These are phyloP conservation scores for Penicillium dipodomyicola DNA, from an alignment of 495 filamentous ascomycete species.

Conservation along the genomic window DNA sequence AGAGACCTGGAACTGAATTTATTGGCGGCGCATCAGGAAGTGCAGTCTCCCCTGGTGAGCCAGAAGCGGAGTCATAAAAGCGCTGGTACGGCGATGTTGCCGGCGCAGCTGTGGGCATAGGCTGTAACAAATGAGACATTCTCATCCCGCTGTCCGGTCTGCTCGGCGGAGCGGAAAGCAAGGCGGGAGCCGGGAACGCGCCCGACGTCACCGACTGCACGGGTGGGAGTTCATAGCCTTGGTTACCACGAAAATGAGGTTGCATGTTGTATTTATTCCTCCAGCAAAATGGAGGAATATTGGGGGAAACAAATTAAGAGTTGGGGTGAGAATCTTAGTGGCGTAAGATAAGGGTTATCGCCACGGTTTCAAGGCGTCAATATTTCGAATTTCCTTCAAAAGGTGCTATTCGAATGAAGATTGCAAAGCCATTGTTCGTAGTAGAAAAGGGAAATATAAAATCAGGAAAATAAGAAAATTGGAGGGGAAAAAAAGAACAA, in stretches of 20 bases:
- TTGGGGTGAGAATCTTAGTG: too few relatives aligned
- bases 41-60: conserved; percentile 40
- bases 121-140: conserved; percentile 48
- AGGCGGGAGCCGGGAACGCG: conserved; percentile 34
- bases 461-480: neutral
- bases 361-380: neutral
- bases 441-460: neutral
- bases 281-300: neutral
- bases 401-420: neutral
- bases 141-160: conserved; percentile 44
- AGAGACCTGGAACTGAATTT: conserved; percentile 39
- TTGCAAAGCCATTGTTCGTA: conserved; percentile 10
- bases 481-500: neutral
- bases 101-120: conserved; percentile 33
- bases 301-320: conserved; percentile 15
- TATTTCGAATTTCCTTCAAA: neutral
- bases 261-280: conserved; percentile 21
- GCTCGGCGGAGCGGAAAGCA: conserved; percentile 46
- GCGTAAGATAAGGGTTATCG: neutral
- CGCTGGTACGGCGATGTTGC: conserved; percentile 37
- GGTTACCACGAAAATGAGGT: conserved; percentile 25
- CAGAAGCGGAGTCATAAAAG: conserved; percentile 45
- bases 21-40: conserved; percentile 36
- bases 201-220: conserved; percentile 43
- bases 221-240: conserved; percentile 39